Evolutionary conservation across 1,139 yeast species (phyloP), one percentile per base, ranked within the genome.

Genomic region (Protomyces arabidopsidicola): DNA sequence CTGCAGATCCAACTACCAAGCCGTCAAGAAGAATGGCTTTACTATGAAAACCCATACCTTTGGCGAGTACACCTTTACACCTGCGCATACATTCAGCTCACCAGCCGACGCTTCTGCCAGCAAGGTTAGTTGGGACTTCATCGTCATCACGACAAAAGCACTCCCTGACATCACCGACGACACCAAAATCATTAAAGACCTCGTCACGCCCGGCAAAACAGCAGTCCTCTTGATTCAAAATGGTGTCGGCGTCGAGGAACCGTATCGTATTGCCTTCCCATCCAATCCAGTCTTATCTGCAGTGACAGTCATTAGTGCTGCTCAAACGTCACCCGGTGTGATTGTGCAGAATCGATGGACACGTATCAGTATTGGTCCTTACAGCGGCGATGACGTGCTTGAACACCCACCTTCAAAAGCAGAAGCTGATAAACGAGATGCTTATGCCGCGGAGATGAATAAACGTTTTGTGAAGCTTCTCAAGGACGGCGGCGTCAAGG

Each of bases 211-310:
- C 3, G 56, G 53, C 4, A 72, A 75, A 22, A 79, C 88, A 3
- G 77, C 81, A 1, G 81, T 88, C 64, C 83, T 87, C 2, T 78
- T 87, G 67, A 73, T 87, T 58, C 93, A 88, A 74, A 88, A 88
- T 71, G 95, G 95, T 2, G 77, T 86, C 66, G 89, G 84, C 42
- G 86, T 86, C 67, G 95, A 88, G 71, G 77, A 76, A 64, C 83
- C 87, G 0, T 79, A 84, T 70, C 77, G 83, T 54, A 76, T 78
- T 64, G 77, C 78, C 59, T 86, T 79, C 71, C 93, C 93, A 6
- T 73, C 76, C 0, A 81, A 81, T 55, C 73, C 82, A 12, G 79
- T 85, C 54, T 24, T 60, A 9, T 53, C 58, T 35, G 58, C 63
- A 45, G 63, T 60, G 31, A 60, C 63, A 2, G 54, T 60, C 59